Evolutionary conservation across 352 stramenopile genomes (phyloP), one percentile per base, ranked within the genome.

Genomic region (Globisporangium perplexum): DNA sequence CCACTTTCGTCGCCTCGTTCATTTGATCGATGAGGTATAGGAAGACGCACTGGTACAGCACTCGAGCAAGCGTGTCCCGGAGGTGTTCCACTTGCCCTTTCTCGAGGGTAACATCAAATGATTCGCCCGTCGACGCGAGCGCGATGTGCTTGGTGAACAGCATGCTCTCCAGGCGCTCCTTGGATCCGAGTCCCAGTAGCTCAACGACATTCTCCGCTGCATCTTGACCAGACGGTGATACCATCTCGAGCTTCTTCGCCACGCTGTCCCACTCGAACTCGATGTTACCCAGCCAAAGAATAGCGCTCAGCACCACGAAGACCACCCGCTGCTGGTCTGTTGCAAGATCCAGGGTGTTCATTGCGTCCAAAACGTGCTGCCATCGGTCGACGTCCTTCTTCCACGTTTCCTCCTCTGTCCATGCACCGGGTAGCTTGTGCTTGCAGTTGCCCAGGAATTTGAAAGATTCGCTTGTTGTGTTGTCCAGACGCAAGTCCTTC

Each of bases 281-380:
- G 28, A 92, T 55, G 39, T 92, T 92, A 15, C 78, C 78, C 11
- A 92, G 64, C 77, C 80, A 88, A 5, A 92, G 55, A 22, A 88
- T 69, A 15, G 81, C 78, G 55, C 77, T 86, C 17, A 92, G 56
- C 18, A 86, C 55, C 30, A 67, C 65, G 50, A 90, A 88, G 47
- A 92, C 68, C 11, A 66, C 36, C 36, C 74, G 69, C 31, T 82
- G 78, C 28, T 77, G 56, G 30, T 67, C 54, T 20, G 59, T 36
- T 3, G 68, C 55, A 20, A 90, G 45, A 7, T 60, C 63, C 31
- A 90, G 61, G 12, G 62, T 63, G 24, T 72, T 68, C 53, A 90
- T 66, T 1, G 74, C 63, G 43, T 66, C 58, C 23, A 84, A 28
- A n/a, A 90, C 59, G 45, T 83, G 69, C 28, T 83, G 63, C 69